phyloP scores from a whole-genome alignment of 345 rosid species.

The Brassica cretica region DNA sequence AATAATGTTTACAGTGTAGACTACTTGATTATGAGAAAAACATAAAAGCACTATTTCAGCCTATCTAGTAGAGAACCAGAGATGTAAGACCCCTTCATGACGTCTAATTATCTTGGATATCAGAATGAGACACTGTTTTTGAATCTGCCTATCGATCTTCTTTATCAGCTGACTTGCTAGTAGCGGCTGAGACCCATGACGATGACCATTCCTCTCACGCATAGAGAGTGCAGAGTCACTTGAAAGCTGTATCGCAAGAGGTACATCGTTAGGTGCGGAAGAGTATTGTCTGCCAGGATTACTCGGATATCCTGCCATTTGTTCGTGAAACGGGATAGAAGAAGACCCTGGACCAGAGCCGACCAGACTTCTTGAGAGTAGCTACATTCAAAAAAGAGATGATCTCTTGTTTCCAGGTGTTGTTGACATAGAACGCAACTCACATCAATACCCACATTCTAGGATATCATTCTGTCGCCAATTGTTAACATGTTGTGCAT shows the following conservation, averaged over 20 bases:
- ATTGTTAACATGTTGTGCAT: background rate
- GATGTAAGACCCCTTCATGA: background rate
- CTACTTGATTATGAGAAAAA: no score
- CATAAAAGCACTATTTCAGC: no score
- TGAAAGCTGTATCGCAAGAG: background rate
- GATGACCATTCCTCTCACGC: background rate
- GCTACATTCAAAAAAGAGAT: background rate
- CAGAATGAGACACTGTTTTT: background rate
- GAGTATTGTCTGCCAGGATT: background rate
- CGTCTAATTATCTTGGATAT: no score
- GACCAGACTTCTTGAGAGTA: background rate
- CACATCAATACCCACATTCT: background rate
- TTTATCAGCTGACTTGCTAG: background rate
- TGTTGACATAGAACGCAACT: background rate
- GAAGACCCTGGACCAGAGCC: background rate
- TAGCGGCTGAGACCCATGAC: background rate
- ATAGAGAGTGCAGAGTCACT: background rate
- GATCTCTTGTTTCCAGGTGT: background rate
- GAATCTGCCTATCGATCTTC: background rate
- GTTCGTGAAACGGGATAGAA: background rate
- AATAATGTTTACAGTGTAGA: no score
- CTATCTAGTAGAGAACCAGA: background rate
- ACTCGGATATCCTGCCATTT: background rate
- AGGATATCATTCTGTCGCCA: no score
- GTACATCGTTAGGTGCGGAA: background rate